A percentile compares a stretch with the other conserved stretches of the same genome.
phyloP scores from a whole-genome alignment of 805 yeast species.

The Candida stauntonica region DNA sequence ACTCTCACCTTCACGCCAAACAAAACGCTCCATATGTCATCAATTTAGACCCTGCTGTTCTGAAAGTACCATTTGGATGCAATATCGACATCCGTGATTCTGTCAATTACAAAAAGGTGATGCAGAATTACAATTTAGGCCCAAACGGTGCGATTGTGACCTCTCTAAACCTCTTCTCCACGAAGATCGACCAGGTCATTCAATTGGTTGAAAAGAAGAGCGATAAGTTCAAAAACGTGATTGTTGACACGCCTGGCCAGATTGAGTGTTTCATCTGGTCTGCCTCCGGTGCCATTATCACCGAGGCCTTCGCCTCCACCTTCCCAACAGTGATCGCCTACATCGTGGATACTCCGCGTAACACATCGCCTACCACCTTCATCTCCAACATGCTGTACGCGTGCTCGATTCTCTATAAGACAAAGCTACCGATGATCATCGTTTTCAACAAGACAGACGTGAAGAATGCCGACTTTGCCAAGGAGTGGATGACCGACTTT shows the following conservation, averaged over 20 bases:
- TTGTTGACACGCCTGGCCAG: constrained; percentile 98
- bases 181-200: constrained; percentile 95
- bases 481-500: constrained; percentile 97
- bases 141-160: constrained; percentile 99
- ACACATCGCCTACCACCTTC: constrained; percentile 91
- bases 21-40: constrained; percentile 83
- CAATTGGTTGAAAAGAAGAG: constrained; percentile 74
- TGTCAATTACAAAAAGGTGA: constrained; percentile 90
- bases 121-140: constrained; percentile 92
- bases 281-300: constrained; percentile 93
- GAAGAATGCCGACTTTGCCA: constrained; percentile 77
- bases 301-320: constrained; percentile 93
- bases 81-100: constrained; percentile 96
- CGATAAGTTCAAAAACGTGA: constrained; percentile 56
- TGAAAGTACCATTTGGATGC: constrained; percentile 88
- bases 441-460: constrained; percentile 96
- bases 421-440: constrained; percentile 92
- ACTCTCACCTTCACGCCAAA: constrained; percentile 76
- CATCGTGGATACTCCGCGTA: constrained; percentile 94
- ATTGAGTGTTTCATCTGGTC: constrained; percentile 98
- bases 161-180: constrained; percentile 83
- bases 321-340: constrained; percentile 96
- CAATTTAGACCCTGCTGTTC: constrained; percentile 94
- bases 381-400: constrained; percentile 98
- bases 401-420: constrained; percentile 92